Conservation (phyloP, 257 asterid species). For the Solanum lignicaule region DNA sequence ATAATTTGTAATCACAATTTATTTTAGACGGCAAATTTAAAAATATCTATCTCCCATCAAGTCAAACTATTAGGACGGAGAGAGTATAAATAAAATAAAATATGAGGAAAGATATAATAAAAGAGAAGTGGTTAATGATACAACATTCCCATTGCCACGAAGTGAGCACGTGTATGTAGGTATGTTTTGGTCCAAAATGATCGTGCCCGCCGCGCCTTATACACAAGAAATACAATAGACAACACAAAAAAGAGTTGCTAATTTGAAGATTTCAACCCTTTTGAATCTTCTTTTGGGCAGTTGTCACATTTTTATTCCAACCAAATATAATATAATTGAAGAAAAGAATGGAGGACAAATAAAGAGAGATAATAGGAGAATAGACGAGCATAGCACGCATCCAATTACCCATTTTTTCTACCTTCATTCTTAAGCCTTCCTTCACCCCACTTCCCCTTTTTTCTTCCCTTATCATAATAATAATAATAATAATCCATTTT, state of each 20-base stretch:
- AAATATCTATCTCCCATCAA: too few relatives aligned
- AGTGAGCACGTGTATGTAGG: background rate
- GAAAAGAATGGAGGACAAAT: background rate
- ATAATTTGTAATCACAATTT: too few relatives aligned
- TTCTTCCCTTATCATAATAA: background rate
- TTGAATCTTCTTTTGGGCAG: constrained; percentile 13
- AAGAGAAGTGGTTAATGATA: background rate
- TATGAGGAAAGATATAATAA: too few relatives aligned
- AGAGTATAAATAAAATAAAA: background rate
- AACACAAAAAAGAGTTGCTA: background rate
- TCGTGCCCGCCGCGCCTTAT: constrained; percentile 20
- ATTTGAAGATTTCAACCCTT: constrained; percentile 23
- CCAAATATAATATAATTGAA: too few relatives aligned
- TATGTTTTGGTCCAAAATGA: background rate
- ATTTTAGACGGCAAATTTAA: too few relatives aligned
- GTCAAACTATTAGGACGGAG: background rate
- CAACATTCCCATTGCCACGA: background rate
- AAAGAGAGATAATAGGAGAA: background rate
- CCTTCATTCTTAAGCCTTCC: background rate
- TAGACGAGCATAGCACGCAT: constrained; percentile 25
- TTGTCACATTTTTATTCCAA: too few relatives aligned
- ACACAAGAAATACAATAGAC: constrained; percentile 12
- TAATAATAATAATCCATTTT: background rate
- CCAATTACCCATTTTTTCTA: background rate
- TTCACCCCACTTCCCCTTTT: background rate